Evolutionary conservation across 371 early-diverging fungal genomes (phyloP).

Genomic region (Nematocida sp.): DNA sequence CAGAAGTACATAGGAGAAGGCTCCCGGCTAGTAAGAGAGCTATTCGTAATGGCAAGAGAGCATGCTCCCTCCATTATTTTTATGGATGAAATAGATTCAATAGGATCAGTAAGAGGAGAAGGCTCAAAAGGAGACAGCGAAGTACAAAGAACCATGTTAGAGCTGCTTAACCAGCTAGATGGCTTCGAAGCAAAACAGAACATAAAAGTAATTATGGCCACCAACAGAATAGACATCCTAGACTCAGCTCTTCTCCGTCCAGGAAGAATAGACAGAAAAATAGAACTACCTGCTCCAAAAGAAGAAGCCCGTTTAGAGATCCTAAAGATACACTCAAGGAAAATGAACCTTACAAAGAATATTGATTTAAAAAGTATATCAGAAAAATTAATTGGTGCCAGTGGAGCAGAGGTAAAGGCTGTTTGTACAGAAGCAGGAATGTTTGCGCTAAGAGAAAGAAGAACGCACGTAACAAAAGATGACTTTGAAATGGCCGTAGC

Average conservation of each 20-base stretch:
- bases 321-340: slow-evolving; percentile 94
- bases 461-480: slow-evolving; percentile 97
- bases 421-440: slow-evolving; percentile 99
- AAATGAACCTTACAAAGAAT: slow-evolving; percentile 95
- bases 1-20: slow-evolving; percentile 99
- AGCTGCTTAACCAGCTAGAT: slow-evolving; percentile 94
- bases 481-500: slow-evolving; percentile 99
- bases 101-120: slow-evolving; percentile 97
- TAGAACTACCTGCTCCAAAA: slow-evolving; percentile 97
- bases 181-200: slow-evolving; percentile 96
- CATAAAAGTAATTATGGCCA: slow-evolving; percentile 98
- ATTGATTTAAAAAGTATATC: slow-evolving; percentile 92
- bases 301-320: slow-evolving; percentile 90
- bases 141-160: slow-evolving; percentile 99
- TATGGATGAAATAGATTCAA: slow-evolving; percentile 98
- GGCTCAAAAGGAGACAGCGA: slow-evolving; percentile 95
- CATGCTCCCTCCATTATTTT: slow-evolving; percentile 98
- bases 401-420: slow-evolving; percentile 96
- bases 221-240: slow-evolving; percentile 94
- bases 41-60: slow-evolving; percentile 92
- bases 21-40: slow-evolving; percentile 92
- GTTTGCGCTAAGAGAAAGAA: slow-evolving; percentile 96
- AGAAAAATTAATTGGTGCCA: slow-evolving; percentile 82
- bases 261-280: slow-evolving; percentile 96
- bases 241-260: slow-evolving; percentile 92